Evolutionary conservation across 352 stramenopile genomes (phyloP), one percentile per base, ranked within the genome.

Genomic region (Phytophthora meadii): DNA sequence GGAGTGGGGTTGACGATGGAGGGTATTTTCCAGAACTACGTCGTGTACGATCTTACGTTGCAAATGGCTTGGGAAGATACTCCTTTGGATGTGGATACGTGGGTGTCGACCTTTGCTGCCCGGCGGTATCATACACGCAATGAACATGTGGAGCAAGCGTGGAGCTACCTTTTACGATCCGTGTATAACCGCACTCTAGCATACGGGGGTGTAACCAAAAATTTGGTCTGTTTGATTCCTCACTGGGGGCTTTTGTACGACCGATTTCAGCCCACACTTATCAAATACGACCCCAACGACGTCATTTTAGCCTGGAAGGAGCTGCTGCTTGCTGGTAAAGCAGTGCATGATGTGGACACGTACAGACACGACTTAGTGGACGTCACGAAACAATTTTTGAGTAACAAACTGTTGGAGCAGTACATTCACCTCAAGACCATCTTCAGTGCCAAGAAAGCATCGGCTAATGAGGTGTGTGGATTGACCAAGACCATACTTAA

Each of bases 21-120:
- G 68, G 87, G 87, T 22, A 95, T 95, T 55, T 92, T 87, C 61
- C 83, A 95, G 50, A 95, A 95, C 75, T 95, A 95, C 54, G 72
- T 93, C 1, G 83, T 95, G 36, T 95, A 95, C 55, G 87, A 95
- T 48, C 64, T 94, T 27, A 75, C 78, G 12, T 59, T 93, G 9
- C 74, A 92, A 40, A 93, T 92, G 83, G 82, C 84, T 5, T 94
- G 81, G 82, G 61, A 83, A 51, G 40, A 77, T 30, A 36, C 53
- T 9, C 70, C 76, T 1, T 54, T 95, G 2, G 70, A 86, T 44
- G 73, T 84, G 8, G 25, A 56, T 8, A 37, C 58, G 5, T 95
- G 76, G 71, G 62, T 93, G n/a, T 68, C 79, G 19, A 68, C 73
- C 15, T 95, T 80, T 63, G 72, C 76, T 7, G 50, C 73, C 34